A percentile compares a stretch with the other conserved stretches of the same genome.
Conservation (phyloP, 2,329 filamentous ascomycete genomes). For the Xylariaceae sp. region DNA sequence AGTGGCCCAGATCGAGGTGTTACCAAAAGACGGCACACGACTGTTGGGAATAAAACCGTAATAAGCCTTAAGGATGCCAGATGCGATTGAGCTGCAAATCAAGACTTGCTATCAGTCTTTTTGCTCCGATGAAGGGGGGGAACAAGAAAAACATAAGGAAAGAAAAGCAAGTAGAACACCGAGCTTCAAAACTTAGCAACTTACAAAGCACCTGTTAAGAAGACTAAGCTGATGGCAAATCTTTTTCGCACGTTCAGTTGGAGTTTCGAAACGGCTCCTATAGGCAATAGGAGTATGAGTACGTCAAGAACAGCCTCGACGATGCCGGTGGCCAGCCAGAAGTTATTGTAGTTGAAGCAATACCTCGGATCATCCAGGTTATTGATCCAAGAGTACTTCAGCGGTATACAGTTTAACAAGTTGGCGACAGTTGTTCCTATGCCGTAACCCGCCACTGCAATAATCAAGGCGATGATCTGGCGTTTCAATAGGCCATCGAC, state of each 20-base stretch:
- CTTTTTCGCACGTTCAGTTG: slow-evolving; percentile 13
- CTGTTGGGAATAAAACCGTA: slow-evolving; percentile 11
- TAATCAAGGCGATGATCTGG: slow-evolving; percentile 16
- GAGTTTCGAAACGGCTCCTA: slow-evolving; percentile 16
- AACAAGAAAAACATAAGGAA: too few species aligned
- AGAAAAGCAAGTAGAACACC: too few species aligned
- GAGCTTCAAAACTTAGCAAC: too few species aligned
- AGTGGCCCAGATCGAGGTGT: slow-evolving; percentile 19
- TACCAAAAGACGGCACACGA: slow-evolving; percentile 8
- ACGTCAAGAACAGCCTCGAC: slow-evolving; percentile 18
- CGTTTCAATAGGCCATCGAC: slow-evolving; percentile 22
- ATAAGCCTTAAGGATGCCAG: slow-evolving; percentile 14
- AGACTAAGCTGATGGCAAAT: slow-evolving; percentile 20
- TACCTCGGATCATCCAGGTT: slow-evolving; percentile 17
- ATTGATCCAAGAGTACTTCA: slow-evolving; percentile 19
- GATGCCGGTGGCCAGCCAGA: slow-evolving; percentile 16
- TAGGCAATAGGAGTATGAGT: slow-evolving; percentile 17
- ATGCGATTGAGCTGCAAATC: slow-evolving; percentile 9
- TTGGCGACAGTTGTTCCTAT: slow-evolving; percentile 20
- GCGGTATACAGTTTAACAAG: slow-evolving; percentile 22
- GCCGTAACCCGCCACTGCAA: slow-evolving; percentile 21
- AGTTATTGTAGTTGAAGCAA: slow-evolving; percentile 22
- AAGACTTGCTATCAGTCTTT: too few species aligned
- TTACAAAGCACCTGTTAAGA: slow-evolving; percentile 17
- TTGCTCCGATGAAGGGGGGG: too few species aligned